Conservation (phyloP, 371 early-diverging fungal genomes). For the Conidiobolus incongruus region DNA sequence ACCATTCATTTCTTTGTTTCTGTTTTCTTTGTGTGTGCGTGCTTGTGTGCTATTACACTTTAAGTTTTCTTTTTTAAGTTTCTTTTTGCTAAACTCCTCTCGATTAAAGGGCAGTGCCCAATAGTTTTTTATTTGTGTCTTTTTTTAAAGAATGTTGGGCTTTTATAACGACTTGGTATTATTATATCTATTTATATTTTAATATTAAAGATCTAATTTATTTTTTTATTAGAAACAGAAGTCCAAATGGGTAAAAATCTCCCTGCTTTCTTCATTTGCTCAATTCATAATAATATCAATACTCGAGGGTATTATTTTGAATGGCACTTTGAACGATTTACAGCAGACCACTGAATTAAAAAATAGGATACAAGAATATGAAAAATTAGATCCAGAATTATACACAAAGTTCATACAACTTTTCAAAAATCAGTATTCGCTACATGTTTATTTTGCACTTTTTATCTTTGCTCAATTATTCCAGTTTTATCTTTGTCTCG, state of each 20-base stretch:
- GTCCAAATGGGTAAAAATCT: conserved; percentile 7
- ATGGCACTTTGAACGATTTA: conserved; percentile 6
- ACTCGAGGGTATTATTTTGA: conserved; percentile 11
- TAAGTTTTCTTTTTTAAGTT: no score
- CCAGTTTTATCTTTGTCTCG: conserved; percentile 41
- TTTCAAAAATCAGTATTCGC: conserved; percentile 5
- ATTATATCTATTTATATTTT: no score
- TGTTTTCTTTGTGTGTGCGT: no score
- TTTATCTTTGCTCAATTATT: conserved; percentile 53
- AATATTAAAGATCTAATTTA: no score
- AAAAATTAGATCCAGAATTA: not conserved
- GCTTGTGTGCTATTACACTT: no score
- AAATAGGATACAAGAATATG: not conserved
- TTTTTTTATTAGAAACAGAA: no score
- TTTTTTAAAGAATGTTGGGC: no score
- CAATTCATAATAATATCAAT: conserved; percentile 11
- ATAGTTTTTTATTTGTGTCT: no score
- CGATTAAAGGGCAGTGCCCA: no score
- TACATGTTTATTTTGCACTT: conserved; percentile 40
- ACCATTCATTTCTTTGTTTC: no score
- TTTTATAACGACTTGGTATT: no score
- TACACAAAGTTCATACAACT: not conserved
- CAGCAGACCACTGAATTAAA: conserved; percentile 2
- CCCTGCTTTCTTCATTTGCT: conserved; percentile 11
- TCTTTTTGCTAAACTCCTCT: no score